Evolutionary conservation across 805 yeast species (phyloP).

Genomic region (Wickerhamiella shivajii): DNA sequence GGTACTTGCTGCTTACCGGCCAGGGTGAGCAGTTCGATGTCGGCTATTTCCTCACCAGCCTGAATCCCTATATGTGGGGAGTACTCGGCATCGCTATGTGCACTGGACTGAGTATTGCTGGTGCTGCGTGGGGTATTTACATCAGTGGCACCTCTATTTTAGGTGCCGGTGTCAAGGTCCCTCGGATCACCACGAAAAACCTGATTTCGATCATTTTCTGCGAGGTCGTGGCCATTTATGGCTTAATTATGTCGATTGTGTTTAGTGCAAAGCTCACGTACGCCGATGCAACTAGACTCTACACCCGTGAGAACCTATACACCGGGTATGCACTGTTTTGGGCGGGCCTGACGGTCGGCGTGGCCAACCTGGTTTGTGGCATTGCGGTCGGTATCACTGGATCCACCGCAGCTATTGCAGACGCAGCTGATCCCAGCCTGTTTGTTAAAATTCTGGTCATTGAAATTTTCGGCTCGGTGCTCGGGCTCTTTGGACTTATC

Average conservation of each 20-base stretch:
- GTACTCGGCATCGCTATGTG: slow-evolving; percentile 76
- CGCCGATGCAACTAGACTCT: slow-evolving; percentile 45
- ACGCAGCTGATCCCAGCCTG: slow-evolving; percentile 90
- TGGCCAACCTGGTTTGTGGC: slow-evolving; percentile 90
- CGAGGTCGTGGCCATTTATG: slow-evolving; percentile 98
- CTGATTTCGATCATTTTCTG: slow-evolving; percentile 94
- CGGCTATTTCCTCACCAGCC: slow-evolving; percentile 68
- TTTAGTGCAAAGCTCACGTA: slow-evolving; percentile 75
- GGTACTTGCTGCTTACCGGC: slow-evolving; percentile 55
- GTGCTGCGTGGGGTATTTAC: slow-evolving; percentile 99
- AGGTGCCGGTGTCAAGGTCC: slow-evolving; percentile 98
- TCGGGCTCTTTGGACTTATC: slow-evolving; percentile 93
- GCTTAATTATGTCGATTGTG: slow-evolving; percentile 93
- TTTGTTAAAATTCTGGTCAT: slow-evolving; percentile 93
- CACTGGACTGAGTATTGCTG: slow-evolving; percentile 87
- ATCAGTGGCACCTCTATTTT: slow-evolving; percentile 86
- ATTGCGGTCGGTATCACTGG: slow-evolving; percentile 95
- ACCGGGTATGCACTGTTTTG: slow-evolving; percentile 93
- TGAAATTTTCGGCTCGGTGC: slow-evolving; percentile 92
- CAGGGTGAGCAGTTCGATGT: slow-evolving; percentile 85
- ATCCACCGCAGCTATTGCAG: slow-evolving; percentile 95
- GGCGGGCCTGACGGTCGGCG: slow-evolving; percentile 96
- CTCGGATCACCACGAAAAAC: slow-evolving; percentile 93
- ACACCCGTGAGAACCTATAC: slow-evolving; percentile 72
- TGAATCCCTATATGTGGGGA: slow-evolving; percentile 98